phyloP scores from a whole-genome alignment of 2,329 filamentous ascomycete genomes.

The Dothidotthia symphoricarpi region DNA sequence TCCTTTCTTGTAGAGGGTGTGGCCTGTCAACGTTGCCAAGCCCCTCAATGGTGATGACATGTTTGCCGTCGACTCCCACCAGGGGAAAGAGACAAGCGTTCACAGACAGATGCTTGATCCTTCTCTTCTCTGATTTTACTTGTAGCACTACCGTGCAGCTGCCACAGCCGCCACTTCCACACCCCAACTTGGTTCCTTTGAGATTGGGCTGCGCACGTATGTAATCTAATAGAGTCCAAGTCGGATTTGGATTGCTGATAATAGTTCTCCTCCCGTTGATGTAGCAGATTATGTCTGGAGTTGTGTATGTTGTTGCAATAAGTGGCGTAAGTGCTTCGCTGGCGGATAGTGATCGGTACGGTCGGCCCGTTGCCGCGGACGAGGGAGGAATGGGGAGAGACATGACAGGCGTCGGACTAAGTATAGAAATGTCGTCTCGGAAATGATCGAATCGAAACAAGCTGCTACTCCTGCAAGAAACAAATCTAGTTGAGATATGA shows the following conservation, averaged over 20 bases:
- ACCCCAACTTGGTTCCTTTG: constrained; percentile 93
- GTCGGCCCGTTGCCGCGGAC: constrained; percentile 19
- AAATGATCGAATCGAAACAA: too few relatives aligned
- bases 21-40: constrained; percentile 83
- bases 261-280: constrained; percentile 85
- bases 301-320: constrained; percentile 77
- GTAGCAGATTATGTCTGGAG: constrained; percentile 71
- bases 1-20: constrained; percentile 84
- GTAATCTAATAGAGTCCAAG: constrained; percentile 88
- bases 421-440: too few relatives aligned
- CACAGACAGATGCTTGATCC: constrained; percentile 90
- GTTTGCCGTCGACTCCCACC: constrained; percentile 89
- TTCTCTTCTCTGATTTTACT: constrained; percentile 69
- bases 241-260: constrained; percentile 82
- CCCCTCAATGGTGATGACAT: constrained; percentile 94
- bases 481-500: too few relatives aligned
- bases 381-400: constrained; percentile 32
- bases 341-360: constrained; percentile 26
- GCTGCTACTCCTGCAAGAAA: too few relatives aligned
- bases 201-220: constrained; percentile 77
- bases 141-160: constrained; percentile 77
- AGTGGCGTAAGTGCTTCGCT: constrained; percentile 57
- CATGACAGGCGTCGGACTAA: constrained; percentile 15
- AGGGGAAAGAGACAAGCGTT: constrained; percentile 92
- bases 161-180: constrained; percentile 91